Conservation (phyloP, 345 rosid genomes). For the Angophora floribunda region DNA sequence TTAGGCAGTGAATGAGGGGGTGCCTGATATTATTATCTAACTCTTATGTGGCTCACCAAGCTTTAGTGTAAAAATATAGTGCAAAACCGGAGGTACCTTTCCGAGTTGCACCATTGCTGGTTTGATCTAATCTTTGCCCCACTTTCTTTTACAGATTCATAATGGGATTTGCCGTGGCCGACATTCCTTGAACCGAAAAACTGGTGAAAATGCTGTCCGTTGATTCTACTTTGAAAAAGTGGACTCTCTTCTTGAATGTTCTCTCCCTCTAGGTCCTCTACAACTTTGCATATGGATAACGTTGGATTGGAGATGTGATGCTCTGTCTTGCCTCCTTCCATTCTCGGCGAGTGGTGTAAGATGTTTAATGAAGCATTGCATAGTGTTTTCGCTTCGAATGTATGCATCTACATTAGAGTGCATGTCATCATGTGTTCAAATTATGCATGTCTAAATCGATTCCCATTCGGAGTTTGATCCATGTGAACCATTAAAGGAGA, state of each 20-base stretch:
- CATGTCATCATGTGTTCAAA: neutral
- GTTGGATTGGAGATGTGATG: neutral
- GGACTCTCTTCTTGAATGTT: neutral
- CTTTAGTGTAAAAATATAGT: neutral
- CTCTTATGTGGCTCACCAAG: neutral
- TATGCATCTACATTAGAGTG: neutral
- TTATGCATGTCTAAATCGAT: neutral
- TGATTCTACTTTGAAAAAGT: neutral
- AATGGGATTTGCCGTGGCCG: neutral
- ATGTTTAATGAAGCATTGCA: neutral
- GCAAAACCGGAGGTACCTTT: neutral
- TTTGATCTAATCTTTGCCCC: neutral
- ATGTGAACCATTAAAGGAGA: neutral
- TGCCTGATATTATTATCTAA: neutral
- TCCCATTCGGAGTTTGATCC: neutral
- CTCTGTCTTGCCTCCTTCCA: neutral
- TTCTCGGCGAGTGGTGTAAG: neutral
- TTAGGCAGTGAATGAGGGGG: neutral
- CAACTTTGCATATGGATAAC: neutral
- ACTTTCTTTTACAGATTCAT: neutral
- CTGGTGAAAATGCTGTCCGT: neutral
- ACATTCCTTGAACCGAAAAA: neutral
- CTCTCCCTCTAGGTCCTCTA: neutral
- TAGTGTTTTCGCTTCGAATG: neutral
- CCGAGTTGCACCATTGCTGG: neutral